Evolutionary conservation across 257 asterid species (phyloP), one percentile per base, ranked within the genome.

Genomic region (Dorcoceras hygrometricum): DNA sequence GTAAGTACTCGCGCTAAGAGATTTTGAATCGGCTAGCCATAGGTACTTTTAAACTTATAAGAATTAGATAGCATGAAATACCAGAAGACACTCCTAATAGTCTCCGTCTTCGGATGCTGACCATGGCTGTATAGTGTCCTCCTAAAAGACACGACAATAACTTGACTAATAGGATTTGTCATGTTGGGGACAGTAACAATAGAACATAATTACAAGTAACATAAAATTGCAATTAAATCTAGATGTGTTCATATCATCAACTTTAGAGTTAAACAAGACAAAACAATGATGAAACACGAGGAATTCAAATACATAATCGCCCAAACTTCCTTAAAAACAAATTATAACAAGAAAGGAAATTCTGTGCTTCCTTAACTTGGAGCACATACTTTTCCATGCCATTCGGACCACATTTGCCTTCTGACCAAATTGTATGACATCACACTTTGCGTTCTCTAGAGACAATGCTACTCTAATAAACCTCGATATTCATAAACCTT

Each of bases 61-160:
- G 31, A 60, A 58, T 54, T 39, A 67, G 48, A 20, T 22, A 26
- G 22, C 61, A 23, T 20, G 26, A 34, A 75, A 43, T 89, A 89
- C 98, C 98, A 26, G 95, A 67, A 73, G 86, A 82, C 67, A 77
- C 73, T 63, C 85, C 96, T 57, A 81, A 67, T 43, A 79, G 87
- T 80, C 39, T 79, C 71, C 87, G 87, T 61, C 96, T 88, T 53
- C 97, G 91, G 71, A 91, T 85, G 95, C 96, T 88, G 86, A 91
- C 98, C 98, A 92, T 92, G 43, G 73, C 73, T 70, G 66, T 56
- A 73, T 77, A 51, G 34, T 59, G 28, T 77, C 70, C 50, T 63
- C 84, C 90, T 77, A 70, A 63, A 61, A 66, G 48, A 63, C 27
- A 68, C 43, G 50, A 51, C 20, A 31, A 68, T 55, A 34, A 73